These are phyloP conservation scores for Scutellaria minor DNA, from an alignment of 257 asterid species.

Conservation along the genomic window DNA sequence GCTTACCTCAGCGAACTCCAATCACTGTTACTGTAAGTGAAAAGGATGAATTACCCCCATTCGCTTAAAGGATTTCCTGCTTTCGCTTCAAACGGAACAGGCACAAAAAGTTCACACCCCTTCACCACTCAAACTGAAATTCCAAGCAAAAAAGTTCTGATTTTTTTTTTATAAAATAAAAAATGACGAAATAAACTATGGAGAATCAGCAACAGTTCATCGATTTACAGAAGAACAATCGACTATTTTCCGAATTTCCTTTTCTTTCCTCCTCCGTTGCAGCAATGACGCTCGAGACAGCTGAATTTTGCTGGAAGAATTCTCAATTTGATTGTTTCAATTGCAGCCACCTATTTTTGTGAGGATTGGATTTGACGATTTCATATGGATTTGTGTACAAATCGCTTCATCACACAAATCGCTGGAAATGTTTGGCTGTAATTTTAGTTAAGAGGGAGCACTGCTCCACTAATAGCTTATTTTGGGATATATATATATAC, in stretches of 20 bases:
- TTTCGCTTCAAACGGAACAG: slow-evolving; percentile 23
- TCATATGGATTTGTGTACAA: no score
- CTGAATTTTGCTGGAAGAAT: slow-evolving; percentile 20
- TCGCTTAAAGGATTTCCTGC: slow-evolving; percentile 3
- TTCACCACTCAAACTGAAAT: background rate
- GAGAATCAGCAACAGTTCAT: background rate
- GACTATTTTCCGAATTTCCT: background rate
- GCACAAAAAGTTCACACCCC: slow-evolving; percentile 14
- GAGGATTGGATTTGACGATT: no score
- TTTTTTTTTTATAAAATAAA: background rate
- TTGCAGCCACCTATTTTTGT: slow-evolving; percentile 19
- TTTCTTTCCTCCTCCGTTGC: slow-evolving; percentile 17
- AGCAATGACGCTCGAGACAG: slow-evolving; percentile 22
- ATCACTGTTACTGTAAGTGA: slow-evolving; percentile 15
- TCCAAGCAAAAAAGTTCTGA: background rate
- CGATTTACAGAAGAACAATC: slow-evolving; percentile 20
- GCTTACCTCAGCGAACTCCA: slow-evolving; percentile 11
- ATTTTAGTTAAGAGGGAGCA: no score
- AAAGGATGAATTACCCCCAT: slow-evolving; percentile 8
- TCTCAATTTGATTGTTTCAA: slow-evolving; percentile 17
- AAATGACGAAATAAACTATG: background rate
- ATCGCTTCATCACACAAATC: no score
- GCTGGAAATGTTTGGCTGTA: no score
- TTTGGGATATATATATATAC: no score
- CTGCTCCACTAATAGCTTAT: no score